A percentile compares a stretch with the other conserved stretches of the same genome.
Evolutionary conservation across 805 yeast genomes (phyloP).

Genomic region (Kuraishia piskuri): DNA sequence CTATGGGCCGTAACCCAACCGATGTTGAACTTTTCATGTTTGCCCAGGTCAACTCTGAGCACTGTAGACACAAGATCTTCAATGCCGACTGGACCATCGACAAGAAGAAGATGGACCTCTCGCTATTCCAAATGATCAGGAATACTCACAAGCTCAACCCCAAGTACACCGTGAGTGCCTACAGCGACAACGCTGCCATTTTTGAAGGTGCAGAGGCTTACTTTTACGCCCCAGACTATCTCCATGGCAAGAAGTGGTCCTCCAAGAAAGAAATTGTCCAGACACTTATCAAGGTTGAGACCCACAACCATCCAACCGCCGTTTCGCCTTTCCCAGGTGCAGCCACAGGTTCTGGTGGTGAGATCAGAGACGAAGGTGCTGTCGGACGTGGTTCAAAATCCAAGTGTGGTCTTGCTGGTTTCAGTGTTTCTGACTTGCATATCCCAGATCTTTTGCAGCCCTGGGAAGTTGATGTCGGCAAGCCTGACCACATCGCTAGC

Average conservation of each 20-base stretch:
- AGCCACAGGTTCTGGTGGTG: slow-evolving; percentile 99
- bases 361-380: slow-evolving; percentile 99
- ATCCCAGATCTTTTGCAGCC: slow-evolving; percentile 86
- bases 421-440: slow-evolving; percentile 79
- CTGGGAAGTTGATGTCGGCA: slow-evolving; percentile 90
- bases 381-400: slow-evolving; percentile 98
- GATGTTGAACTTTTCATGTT: slow-evolving; percentile 98
- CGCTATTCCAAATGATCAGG: slow-evolving; percentile 91
- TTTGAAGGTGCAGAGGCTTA: slow-evolving; percentile 76
- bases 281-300: slow-evolving; percentile 91
- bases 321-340: slow-evolving; percentile 99
- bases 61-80: slow-evolving; percentile 97
- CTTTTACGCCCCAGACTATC: slow-evolving; percentile 69
- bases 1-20: slow-evolving; percentile 82
- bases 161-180: slow-evolving; percentile 82
- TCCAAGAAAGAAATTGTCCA: slow-evolving; percentile 73
- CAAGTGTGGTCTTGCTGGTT: slow-evolving; percentile 94
- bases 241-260: slow-evolving; percentile 58
- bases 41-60: slow-evolving; percentile 99
- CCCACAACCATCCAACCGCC: slow-evolving; percentile 99
- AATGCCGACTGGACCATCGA: slow-evolving; percentile 98
- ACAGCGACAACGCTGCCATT: slow-evolving; percentile 97
- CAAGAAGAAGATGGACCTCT: slow-evolving; percentile 59
- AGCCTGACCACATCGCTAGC: slow-evolving; percentile 88
- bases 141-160: slow-evolving; percentile 82